These are phyloP conservation scores for Globisporangium irregulare DNA, from an alignment of 352 stramenopile genomes.

Conservation along the genomic window DNA sequence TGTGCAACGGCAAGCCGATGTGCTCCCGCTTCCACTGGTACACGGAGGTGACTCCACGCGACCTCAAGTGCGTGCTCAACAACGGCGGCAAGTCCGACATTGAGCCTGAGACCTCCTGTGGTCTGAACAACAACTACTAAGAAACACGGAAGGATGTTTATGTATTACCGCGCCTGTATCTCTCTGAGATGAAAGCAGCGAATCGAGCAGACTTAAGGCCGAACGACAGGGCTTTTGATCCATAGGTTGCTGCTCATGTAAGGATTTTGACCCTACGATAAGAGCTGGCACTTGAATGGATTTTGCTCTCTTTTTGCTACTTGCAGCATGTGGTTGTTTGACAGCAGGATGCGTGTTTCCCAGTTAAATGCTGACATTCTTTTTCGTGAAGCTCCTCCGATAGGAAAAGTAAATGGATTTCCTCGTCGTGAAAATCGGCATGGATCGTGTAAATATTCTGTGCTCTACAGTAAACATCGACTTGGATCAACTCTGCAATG, in stretches of 20 bases:
- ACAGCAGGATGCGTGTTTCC: too few relatives aligned
- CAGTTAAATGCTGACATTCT: too few relatives aligned
- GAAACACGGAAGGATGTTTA: background rate
- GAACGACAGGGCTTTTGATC: background rate
- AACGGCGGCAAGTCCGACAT: conserved; percentile 20
- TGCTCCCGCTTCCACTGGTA: conserved; percentile 23
- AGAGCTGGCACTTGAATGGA: background rate
- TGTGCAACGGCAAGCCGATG: conserved; percentile 25
- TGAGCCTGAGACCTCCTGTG: conserved; percentile 14
- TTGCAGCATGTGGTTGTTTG: background rate
- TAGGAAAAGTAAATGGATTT: too few relatives aligned
- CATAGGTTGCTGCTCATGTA: background rate
- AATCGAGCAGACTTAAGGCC: background rate
- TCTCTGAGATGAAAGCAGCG: background rate
- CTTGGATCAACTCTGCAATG: background rate
- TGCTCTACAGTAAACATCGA: background rate
- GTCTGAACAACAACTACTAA: conserved; percentile 13
- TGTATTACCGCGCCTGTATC: background rate
- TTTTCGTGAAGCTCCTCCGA: too few relatives aligned
- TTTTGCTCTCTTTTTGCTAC: background rate
- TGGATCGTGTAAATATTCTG: background rate
- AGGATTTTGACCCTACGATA: background rate
- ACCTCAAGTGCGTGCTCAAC: conserved; percentile 24
- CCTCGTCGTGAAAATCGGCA: too few relatives aligned
- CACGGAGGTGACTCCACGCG: conserved; percentile 15